Evolutionary conservation across 345 rosid species (phyloP).

Genomic region (Lepidium didymum): DNA sequence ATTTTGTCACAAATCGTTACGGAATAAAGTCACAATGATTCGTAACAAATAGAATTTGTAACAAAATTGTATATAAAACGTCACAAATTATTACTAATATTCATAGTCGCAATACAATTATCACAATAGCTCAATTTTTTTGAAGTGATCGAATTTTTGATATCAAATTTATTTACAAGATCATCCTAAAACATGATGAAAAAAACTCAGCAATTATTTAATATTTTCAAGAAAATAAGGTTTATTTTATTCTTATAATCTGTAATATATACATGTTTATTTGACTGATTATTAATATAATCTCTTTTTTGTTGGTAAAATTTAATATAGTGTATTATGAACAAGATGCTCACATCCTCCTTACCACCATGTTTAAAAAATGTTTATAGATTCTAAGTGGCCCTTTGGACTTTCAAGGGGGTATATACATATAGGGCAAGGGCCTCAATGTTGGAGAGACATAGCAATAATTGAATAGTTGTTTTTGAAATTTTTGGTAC

Average conservation of each 20-base stretch:
- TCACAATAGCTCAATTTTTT: too few species aligned
- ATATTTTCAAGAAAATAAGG: neutral
- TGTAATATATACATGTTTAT: neutral
- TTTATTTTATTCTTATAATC: neutral
- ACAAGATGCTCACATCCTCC: neutral
- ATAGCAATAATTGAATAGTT: slow-evolving; percentile 16
- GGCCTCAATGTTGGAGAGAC: slow-evolving; percentile 2
- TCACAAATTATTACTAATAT: too few species aligned
- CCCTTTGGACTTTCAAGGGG: slow-evolving; percentile 23
- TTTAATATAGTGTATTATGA: neutral
- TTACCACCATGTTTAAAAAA: neutral
- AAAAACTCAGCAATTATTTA: too few species aligned
- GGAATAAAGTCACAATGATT: too few species aligned
- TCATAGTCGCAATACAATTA: too few species aligned
- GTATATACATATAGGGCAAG: neutral
- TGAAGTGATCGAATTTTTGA: too few species aligned
- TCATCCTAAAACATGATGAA: too few species aligned
- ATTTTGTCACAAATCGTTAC: too few species aligned
- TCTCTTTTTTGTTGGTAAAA: neutral
- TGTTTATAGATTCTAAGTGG: neutral
- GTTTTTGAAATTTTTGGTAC: slow-evolving; percentile 25
- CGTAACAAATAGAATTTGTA: too few species aligned
- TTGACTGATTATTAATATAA: neutral
- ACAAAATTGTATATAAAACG: too few species aligned
- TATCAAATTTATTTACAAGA: too few species aligned